These are phyloP conservation scores for Massarina eburnea DNA, from an alignment of 2,329 filamentous ascomycete genomes.

Conservation along the genomic window DNA sequence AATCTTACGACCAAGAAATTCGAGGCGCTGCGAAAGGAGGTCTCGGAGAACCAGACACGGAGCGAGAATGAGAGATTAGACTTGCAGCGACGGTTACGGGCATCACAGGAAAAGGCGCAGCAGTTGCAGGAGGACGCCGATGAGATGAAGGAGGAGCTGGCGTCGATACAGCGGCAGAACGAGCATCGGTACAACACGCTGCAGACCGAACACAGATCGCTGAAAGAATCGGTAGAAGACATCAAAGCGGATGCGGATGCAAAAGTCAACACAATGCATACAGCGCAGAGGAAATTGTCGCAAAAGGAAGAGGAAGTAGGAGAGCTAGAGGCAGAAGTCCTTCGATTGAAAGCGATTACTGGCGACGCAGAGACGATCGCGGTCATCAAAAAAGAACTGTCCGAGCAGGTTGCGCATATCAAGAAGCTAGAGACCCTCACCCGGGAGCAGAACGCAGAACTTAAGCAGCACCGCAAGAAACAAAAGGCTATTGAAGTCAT, in stretches of 20 bases:
- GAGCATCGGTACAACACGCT: slow-evolving; percentile 61
- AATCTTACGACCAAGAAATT: slow-evolving; percentile 56
- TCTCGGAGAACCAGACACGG: slow-evolving; percentile 57
- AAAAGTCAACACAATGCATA: slow-evolving; percentile 59
- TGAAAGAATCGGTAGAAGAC: slow-evolving; percentile 62
- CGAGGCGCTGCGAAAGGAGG: slow-evolving; percentile 56
- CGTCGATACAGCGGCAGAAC: slow-evolving; percentile 68
- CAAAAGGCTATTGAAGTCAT: slow-evolving; percentile 90
- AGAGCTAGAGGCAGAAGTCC: slow-evolving; percentile 76
- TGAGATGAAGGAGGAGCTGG: slow-evolving; percentile 74
- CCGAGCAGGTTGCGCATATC: slow-evolving; percentile 91
- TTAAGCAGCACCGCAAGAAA: slow-evolving; percentile 77
- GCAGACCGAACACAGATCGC: slow-evolving; percentile 60
- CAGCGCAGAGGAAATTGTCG: slow-evolving; percentile 66
- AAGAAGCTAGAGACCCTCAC: slow-evolving; percentile 78
- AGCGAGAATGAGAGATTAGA: slow-evolving; percentile 57
- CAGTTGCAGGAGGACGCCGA: slow-evolving; percentile 78
- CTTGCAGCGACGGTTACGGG: slow-evolving; percentile 58
- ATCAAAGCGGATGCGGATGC: slow-evolving; percentile 60
- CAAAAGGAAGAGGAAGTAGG: slow-evolving; percentile 72
- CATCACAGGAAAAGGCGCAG: slow-evolving; percentile 69
- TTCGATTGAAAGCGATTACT: slow-evolving; percentile 81
- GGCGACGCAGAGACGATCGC: slow-evolving; percentile 83
- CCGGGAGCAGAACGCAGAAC: slow-evolving; percentile 74
- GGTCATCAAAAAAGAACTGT: slow-evolving; percentile 83